Base-by-base conservation (phyloP, 257 asterid genomes). In the Nicotiana tabacum region DNA sequence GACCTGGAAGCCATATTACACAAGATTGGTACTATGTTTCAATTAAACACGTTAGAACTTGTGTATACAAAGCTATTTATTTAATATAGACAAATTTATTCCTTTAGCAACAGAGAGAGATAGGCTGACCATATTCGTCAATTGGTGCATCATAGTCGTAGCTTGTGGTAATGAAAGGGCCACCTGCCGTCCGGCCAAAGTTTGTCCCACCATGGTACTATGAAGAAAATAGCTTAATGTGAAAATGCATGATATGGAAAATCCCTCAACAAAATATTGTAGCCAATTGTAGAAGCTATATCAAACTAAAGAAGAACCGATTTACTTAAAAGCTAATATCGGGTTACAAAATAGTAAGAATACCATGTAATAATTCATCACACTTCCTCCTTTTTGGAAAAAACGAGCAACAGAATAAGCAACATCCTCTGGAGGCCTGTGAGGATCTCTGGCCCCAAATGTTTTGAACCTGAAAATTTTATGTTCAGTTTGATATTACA, bases 181-280 rank as follows among this genome's bases (percentile, higher is more conserved):
- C 99, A 85, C 99, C 99, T 72, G 98, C 84, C 79, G 97, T 93
- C 87, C 99, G 97, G 80, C 98, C 98, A 89, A 95, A 95, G 91
- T 95, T 95, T 57, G 99, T 95, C 48, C 99, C 99, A 24, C 99
- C 99, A 86, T 95, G 99, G 90, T 93, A 95, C 99, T 95, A 85
- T 57, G 78, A 83, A 21, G 56, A 61, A 70, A 33, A 37, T 39
- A 43, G n/a, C 30, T 30, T 6, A 57, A 81, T 66, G 70, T 70
- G 60, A 80, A 81, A 43, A 60, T 39, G 57, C 4, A 33, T 17
- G 30, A 32, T 39, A 43, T 0, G n/a, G 30, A 17, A 81, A 81
- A 51, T 53, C 32, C 56, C 27, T 16, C 18, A 66, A 30, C 78
- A 81, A 32, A 9, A 76, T 76, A 46, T 51, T 15, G 61, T 72